These are phyloP conservation scores for Starmerella stellata DNA, from an alignment of 805 yeast species.

Conservation along the genomic window DNA sequence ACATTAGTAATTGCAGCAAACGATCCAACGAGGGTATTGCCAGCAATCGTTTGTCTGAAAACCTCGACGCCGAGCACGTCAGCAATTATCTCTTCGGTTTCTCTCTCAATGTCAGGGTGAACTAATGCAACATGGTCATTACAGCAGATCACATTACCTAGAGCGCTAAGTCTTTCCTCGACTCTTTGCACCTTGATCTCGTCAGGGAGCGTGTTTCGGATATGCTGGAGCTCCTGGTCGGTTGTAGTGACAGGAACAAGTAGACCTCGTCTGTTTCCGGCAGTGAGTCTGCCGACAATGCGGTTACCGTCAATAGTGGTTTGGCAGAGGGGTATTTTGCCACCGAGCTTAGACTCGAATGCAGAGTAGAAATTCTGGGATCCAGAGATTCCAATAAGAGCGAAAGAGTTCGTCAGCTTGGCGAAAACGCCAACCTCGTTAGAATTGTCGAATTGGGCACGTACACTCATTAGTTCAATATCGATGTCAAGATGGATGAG, in stretches of 20 bases:
- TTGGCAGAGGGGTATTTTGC: conserved; percentile 87
- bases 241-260: conserved; percentile 95
- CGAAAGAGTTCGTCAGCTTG: conserved; percentile 87
- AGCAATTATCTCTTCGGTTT: conserved; percentile 94
- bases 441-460: conserved; percentile 21
- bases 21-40: conserved; percentile 92
- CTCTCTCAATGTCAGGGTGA: conserved; percentile 98
- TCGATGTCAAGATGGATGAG: too few species aligned
- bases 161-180: conserved; percentile 89
- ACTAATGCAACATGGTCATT: conserved; percentile 97
- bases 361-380: conserved; percentile 72
- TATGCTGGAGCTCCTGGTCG: conserved; percentile 93
- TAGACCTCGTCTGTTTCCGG: conserved; percentile 94
- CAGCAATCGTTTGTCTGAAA: conserved; percentile 96
- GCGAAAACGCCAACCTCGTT: conserved; percentile 21
- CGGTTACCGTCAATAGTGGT: conserved; percentile 97
- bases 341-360: conserved; percentile 94
- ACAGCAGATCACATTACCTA: conserved; percentile 96
- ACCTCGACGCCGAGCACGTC: conserved; percentile 98
- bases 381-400: conserved; percentile 93
- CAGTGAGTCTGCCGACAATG: conserved; percentile 94
- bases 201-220: conserved; percentile 92
- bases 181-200: conserved; percentile 90
- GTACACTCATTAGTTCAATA: conserved; percentile 15
- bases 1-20: conserved; percentile 89